Conservation (phyloP, 371 early-diverging fungal species). For the Mortierella sp. region DNA sequence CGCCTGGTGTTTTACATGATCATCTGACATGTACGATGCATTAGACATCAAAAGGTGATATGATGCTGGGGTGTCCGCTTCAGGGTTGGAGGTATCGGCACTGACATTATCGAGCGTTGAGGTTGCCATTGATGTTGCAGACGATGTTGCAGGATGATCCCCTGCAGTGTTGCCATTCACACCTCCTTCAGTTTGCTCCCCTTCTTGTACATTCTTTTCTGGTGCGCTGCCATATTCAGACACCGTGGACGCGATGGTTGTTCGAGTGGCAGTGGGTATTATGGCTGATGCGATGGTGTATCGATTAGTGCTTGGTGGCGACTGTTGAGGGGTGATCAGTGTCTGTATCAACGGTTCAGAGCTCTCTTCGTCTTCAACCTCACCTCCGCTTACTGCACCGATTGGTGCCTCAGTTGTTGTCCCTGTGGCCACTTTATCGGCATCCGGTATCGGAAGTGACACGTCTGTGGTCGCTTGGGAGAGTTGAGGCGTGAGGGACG, state of each 20-base stretch:
- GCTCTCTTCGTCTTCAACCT: not conserved
- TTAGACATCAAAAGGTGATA: no score
- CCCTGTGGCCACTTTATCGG: not conserved
- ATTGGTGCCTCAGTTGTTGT: not conserved
- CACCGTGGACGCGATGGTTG: slow-evolving; percentile 7
- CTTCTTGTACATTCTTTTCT: not conserved
- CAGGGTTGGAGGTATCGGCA: no score
- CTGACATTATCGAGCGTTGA: not conserved
- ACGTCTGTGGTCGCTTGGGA: no score
- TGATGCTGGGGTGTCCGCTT: no score
- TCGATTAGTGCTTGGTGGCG: slow-evolving; percentile 1
- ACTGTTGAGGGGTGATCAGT: slow-evolving; percentile 14
- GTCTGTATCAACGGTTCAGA: not conserved
- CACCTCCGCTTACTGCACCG: not conserved
- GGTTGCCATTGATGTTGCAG: not conserved
- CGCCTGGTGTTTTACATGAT: no score
- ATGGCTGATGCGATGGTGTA: slow-evolving; percentile 31
- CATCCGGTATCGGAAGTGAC: no score
- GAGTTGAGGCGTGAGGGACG: no score
- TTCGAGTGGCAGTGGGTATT: slow-evolving; percentile 20
- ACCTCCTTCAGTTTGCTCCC: not conserved
- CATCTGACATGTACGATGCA: no score
- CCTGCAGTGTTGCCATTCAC: not conserved
- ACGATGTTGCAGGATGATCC: not conserved
- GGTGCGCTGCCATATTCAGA: not conserved